phyloP scores from a whole-genome alignment of 306 rosid species.

The Ochetophila trinervis region DNA sequence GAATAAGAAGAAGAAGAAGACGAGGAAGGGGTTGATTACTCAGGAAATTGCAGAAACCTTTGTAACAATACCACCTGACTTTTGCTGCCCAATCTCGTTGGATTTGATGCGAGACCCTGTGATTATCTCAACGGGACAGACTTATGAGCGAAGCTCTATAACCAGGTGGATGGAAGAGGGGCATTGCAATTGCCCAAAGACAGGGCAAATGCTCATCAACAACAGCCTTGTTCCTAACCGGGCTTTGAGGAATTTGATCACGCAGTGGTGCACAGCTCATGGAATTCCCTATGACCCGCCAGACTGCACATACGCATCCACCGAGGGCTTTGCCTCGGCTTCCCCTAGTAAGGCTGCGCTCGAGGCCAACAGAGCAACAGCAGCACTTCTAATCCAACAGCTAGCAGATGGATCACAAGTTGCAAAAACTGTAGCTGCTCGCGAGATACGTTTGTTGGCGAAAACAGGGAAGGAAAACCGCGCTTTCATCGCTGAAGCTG shows the following conservation, averaged over 20 bases:
- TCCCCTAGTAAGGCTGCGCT: conserved; percentile 68
- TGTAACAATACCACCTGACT: conserved; percentile 73
- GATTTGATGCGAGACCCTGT: conserved; percentile 92
- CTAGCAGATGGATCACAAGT: conserved; percentile 57
- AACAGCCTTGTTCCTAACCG: conserved; percentile 66
- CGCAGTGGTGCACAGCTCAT: conserved; percentile 79
- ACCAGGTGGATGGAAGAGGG: conserved; percentile 96
- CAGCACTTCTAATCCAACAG: conserved; percentile 61
- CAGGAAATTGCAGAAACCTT: conserved; percentile 76
- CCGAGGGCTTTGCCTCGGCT: conserved; percentile 52
- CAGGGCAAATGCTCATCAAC: conserved; percentile 81
- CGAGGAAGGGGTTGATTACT: conserved; percentile 51
- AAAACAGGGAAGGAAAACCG: conserved; percentile 90
- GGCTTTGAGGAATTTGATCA: conserved; percentile 77
- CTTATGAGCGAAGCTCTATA: conserved; percentile 76
- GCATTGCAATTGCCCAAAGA: conserved; percentile 80
- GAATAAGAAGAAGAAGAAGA: conserved; percentile 51
- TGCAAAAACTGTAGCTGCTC: conserved; percentile 74
- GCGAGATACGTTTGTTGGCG: conserved; percentile 80
- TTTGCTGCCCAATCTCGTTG: conserved; percentile 76
- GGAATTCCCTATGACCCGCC: conserved; percentile 73
- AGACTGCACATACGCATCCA: conserved; percentile 43
- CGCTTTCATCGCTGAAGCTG: conserved; percentile 87
- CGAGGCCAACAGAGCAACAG: conserved; percentile 74
- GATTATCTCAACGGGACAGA: conserved; percentile 80